A percentile compares a stretch with the other conserved stretches of the same genome.
Evolutionary conservation across 805 yeast genomes (phyloP).

Genomic region (Metschnikowia peoriensis): DNA sequence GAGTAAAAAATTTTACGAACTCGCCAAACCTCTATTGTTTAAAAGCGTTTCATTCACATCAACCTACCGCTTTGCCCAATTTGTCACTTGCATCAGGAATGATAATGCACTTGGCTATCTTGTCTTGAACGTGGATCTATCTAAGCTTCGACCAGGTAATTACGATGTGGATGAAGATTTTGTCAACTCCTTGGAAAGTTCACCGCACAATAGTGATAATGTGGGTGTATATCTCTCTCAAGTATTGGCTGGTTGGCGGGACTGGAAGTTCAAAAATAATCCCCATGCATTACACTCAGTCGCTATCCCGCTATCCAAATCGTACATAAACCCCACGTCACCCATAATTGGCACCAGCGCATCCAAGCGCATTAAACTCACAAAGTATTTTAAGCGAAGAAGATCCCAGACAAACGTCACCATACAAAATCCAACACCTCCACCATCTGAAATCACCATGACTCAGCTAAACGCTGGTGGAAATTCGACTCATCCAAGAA

Average conservation of each 20-base stretch:
- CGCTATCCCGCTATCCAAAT: slow-evolving; percentile 17
- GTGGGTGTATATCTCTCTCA: slow-evolving; percentile 1
- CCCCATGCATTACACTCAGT: slow-evolving; percentile 43
- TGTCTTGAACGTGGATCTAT: slow-evolving; percentile 59
- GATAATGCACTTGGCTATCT: slow-evolving; percentile 53
- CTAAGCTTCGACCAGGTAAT: slow-evolving; percentile 40
- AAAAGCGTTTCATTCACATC: slow-evolving; percentile 55
- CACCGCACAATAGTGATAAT: neutral
- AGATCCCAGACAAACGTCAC: slow-evolving; percentile 8
- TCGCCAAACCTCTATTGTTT: slow-evolving; percentile 58
- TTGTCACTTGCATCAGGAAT: slow-evolving; percentile 63
- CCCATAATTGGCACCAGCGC: neutral
- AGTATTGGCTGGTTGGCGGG: slow-evolving; percentile 82
- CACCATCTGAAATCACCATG: slow-evolving; percentile 22
- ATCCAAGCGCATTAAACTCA: slow-evolving; percentile 13
- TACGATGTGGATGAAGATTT: slow-evolving; percentile 16
- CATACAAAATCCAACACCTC: slow-evolving; percentile 15
- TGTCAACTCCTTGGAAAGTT: neutral
- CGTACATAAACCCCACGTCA: slow-evolving; percentile 7
- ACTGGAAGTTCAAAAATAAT: slow-evolving; percentile 78
- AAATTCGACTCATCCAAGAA: slow-evolving; percentile 46
- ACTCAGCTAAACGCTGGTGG: neutral
- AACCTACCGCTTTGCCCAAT: slow-evolving; percentile 78
- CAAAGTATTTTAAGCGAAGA: slow-evolving; percentile 18
- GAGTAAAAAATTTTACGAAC: slow-evolving; percentile 46